phyloP scores from a whole-genome alignment of 805 yeast genomes.

The Saturnispora ahearnii region DNA sequence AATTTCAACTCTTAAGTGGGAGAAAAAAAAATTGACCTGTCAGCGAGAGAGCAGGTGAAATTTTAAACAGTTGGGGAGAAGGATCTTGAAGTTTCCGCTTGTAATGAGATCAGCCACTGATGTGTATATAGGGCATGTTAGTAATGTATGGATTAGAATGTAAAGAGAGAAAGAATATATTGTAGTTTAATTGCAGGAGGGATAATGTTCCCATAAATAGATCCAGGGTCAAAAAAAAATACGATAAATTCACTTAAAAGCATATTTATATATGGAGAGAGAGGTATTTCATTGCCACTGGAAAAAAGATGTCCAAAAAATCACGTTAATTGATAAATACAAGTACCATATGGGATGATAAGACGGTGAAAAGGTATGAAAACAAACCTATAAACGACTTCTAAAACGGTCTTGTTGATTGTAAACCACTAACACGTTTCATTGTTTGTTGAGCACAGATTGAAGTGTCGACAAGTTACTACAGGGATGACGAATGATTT shows the following conservation, averaged over 20 bases:
- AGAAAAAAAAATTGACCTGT: conserved; percentile 4
- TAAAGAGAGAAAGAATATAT: too few relatives aligned
- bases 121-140: neutral
- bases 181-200: neutral
- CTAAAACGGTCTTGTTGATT: neutral
- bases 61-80: neutral
- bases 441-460: neutral
- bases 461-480: neutral
- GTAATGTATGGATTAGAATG: neutral
- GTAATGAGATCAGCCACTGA: neutral
- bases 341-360: neutral
- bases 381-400: neutral
- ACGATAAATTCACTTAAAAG: neutral
- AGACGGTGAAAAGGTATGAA: neutral
- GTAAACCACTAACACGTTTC: too few relatives aligned
- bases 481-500: neutral
- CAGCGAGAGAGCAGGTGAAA: conserved; percentile 1
- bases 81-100: neutral
- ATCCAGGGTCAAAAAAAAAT: neutral
- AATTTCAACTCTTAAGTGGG: neutral
- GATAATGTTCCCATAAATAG: neutral
- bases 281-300: neutral
- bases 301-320: neutral
- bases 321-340: neutral
- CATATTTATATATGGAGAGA: neutral